Conservation (phyloP, 208 protist genomes). For the Crithidia acanthocephali region DNA sequence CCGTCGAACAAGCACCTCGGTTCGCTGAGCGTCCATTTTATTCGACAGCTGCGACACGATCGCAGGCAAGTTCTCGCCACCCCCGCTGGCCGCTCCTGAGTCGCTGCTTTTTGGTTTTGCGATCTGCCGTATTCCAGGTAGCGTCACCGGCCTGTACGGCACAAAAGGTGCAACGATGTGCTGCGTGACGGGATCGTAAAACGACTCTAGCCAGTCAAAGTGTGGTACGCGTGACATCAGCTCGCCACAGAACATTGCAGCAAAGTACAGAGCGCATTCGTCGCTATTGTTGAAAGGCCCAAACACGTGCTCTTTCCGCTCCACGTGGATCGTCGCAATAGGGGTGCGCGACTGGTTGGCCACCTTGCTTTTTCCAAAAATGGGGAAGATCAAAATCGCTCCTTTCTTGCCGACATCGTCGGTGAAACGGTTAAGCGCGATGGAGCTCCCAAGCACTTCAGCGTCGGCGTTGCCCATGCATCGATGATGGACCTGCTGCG, state of each 20-base stretch:
- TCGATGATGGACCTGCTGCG: conserved; percentile 66
- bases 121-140: conserved; percentile 21
- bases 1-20: conserved; percentile 56
- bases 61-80: neutral
- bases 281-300: conserved; percentile 64
- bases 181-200: conserved; percentile 88
- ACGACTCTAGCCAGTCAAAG: conserved; percentile 75
- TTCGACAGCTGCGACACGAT: conserved; percentile 12
- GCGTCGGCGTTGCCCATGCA: conserved; percentile 75
- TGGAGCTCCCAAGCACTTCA: conserved; percentile 84
- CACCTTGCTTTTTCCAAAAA: conserved; percentile 38
- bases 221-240: conserved; percentile 76
- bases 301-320: conserved; percentile 61
- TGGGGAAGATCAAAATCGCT: conserved; percentile 77
- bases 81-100: neutral
- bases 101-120: neutral
- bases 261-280: conserved; percentile 65
- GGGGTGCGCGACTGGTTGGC: conserved; percentile 1
- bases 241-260: conserved; percentile 68
- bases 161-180: conserved; percentile 86
- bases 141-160: conserved; percentile 27
- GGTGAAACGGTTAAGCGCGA: conserved; percentile 77
- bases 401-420: conserved; percentile 40
- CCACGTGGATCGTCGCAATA: conserved; percentile 74
- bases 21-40: conserved; percentile 22